phyloP scores from a whole-genome alignment of 1,284 basidiomycete genomes.

The Wolfiporia cocos region DNA sequence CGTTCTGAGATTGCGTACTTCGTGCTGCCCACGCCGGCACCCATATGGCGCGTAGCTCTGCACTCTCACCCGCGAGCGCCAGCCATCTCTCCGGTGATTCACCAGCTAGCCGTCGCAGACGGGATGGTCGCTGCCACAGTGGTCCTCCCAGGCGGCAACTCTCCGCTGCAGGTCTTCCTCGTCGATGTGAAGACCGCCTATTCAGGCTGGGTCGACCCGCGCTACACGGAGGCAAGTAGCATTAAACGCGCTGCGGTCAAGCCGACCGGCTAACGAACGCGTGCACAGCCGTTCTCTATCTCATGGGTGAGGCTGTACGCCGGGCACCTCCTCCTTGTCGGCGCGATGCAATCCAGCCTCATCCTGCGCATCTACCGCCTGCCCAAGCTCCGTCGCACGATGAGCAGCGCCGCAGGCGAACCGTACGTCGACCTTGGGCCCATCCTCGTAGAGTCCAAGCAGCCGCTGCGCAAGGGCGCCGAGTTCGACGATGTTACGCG shows the following conservation, averaged over 20 bases:
- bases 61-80: conserved; percentile 15
- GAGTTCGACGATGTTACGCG: conserved; percentile 18
- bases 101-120: conserved; percentile 22
- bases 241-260: neutral
- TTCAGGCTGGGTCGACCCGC: conserved; percentile 26
- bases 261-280: neutral
- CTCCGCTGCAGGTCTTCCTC: conserved; percentile 32
- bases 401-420: neutral
- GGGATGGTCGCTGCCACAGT: conserved; percentile 29
- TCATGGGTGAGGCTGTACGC: conserved; percentile 23
- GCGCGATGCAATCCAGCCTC: conserved; percentile 20
- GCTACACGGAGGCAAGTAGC: conserved; percentile 25
- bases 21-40: conserved; percentile 14
- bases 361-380: conserved; percentile 24
- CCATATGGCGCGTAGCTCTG: conserved; percentile 16
- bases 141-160: conserved; percentile 25
- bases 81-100: conserved; percentile 19
- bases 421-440: conserved; percentile 15
- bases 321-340: conserved; percentile 23
- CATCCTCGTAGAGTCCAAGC: conserved; percentile 13
- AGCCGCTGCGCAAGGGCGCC: conserved; percentile 15
- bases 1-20: conserved; percentile 12
- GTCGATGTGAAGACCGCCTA: conserved; percentile 26
- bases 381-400: conserved; percentile 6
- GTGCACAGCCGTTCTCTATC: conserved; percentile 20